Evolutionary conservation across 179 eudicot genomes (phyloP).

Genomic region (Silene vulgaris): DNA sequence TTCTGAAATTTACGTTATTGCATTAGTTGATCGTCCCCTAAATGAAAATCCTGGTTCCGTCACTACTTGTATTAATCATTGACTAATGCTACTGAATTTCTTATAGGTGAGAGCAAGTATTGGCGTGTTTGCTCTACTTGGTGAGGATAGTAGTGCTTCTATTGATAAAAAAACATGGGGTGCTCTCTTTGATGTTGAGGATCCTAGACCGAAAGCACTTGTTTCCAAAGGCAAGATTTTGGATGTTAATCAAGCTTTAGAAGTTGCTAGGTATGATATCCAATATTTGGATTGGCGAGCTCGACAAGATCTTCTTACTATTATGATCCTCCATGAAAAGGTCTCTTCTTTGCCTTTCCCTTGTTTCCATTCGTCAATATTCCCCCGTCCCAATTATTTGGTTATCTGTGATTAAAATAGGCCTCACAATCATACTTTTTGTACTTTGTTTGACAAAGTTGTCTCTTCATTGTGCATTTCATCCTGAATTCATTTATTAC

Average conservation of each 20-base stretch:
- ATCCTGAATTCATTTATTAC: too few species aligned
- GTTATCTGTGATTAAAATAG: too few species aligned
- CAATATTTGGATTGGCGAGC: constrained; percentile 98
- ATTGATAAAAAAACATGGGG: constrained; percentile 73
- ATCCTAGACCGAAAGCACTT: constrained; percentile 66
- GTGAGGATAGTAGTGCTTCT: constrained; percentile 24
- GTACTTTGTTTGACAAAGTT: too few species aligned
- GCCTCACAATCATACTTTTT: too few species aligned
- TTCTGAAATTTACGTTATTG: too few species aligned
- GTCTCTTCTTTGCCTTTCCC: constrained; percentile 24
- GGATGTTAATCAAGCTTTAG: constrained; percentile 75
- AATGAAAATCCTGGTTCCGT: too few species aligned
- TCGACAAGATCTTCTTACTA: constrained; percentile 81
- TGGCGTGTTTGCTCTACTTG: constrained; percentile 62
- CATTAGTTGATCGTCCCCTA: too few species aligned
- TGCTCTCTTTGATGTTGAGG: constrained; percentile 71
- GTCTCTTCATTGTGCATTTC: too few species aligned
- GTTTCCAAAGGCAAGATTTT: constrained; percentile 64
- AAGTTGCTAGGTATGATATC: constrained; percentile 77
- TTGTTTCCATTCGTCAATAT: neutral
- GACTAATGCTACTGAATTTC: neutral
- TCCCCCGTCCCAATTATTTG: too few species aligned
- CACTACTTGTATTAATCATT: too few species aligned
- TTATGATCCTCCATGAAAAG: constrained; percentile 90
- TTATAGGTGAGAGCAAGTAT: constrained; percentile 42